Percentiles rank a stretch among this genome's conserved stretches.
Evolutionary conservation across 768 basidiomycete genomes (phyloP).

Genomic region (Termitomyces sp.): DNA sequence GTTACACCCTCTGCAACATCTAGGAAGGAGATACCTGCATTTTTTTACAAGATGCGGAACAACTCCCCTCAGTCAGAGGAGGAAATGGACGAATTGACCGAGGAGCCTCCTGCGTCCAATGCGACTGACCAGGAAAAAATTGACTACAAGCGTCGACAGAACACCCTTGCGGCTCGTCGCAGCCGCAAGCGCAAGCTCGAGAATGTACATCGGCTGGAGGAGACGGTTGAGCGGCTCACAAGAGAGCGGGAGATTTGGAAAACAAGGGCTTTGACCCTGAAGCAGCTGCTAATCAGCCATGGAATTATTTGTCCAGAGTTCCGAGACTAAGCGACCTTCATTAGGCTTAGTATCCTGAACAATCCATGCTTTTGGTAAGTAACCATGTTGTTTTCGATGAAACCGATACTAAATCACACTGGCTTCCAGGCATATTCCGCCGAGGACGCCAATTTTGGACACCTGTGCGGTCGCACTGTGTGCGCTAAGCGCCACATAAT

Average conservation of each 20-base stretch:
- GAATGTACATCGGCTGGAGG: conserved; percentile 63
- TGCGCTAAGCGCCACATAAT: conserved; percentile 8
- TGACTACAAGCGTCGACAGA: conserved; percentile 74
- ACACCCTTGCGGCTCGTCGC: conserved; percentile 80
- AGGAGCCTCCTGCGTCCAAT: conserved; percentile 32
- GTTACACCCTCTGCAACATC: conserved; percentile 69
- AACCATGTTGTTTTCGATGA: not conserved
- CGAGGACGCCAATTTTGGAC: conserved; percentile 8
- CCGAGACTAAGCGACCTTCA: conserved; percentile 17
- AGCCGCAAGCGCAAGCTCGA: conserved; percentile 71
- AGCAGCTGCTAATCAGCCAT: conserved; percentile 51
- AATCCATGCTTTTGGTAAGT: conserved; percentile 4
- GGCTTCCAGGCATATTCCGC: conserved; percentile 3
- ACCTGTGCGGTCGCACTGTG: conserved; percentile 5
- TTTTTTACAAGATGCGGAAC: conserved; percentile 53
- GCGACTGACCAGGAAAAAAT: conserved; percentile 59
- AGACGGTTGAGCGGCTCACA: conserved; percentile 43
- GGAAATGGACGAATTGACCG: conserved; percentile 47
- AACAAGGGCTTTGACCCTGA: conserved; percentile 41
- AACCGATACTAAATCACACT: conserved; percentile 2
- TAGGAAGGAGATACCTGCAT: conserved; percentile 70
- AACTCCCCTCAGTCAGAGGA: conserved; percentile 37
- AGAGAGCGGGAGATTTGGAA: conserved; percentile 61
- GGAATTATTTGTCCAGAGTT: conserved; percentile 54
- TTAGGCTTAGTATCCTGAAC: not conserved